Evolutionary conservation across 2,329 filamentous ascomycete species (phyloP), one percentile per base, ranked within the genome.

Genomic region (Fusarium incarnatum): DNA sequence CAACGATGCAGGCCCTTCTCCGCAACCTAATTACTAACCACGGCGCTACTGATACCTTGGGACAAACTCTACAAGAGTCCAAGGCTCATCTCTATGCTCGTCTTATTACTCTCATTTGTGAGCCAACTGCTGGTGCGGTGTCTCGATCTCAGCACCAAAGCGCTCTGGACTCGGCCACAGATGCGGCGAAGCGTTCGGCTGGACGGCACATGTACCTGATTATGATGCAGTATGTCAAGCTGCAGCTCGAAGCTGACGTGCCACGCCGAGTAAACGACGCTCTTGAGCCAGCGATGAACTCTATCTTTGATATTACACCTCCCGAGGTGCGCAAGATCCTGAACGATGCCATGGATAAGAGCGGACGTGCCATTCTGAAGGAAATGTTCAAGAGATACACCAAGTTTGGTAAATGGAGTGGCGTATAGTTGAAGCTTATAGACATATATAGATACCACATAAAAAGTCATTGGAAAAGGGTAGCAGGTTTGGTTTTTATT

Each of bases 361-460:
- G 85, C 68, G 88, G 88, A 9, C 81, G 89, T 64, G 88, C 86
- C 1, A 84, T 91, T 28, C 83, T 90, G 76, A 82, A 82, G 69
- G 84, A 86, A 63, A 81, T 90, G 81, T 89, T 85, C 67, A 86
- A 84, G 73, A 81, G 85, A 76, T 91, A 88, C 76, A 82, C 83
- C 75, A 87, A 84, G 78, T 90, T 89, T 81, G 88, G 88, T 44
- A 89, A 89, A 81, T 90, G 88, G 88, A 88, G 80, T 54, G 87
- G 87, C 34, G 83, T 89, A 25, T 88, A 82, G 70, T 54, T 46
- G 28, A 28, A 12, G 9, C 50, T 56, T 57, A 54, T 47, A 71
- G 53, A 55, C 53, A 41, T 48, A 58, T 53, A 68, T 63, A 62
- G 58, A 75, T 70, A 75, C 66, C 67, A 69, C 34, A 54, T 48